A percentile compares a stretch with the other conserved stretches of the same genome.
phyloP scores from a whole-genome alignment of 768 basidiomycete species.

The Gloeopeniophorella convolvens region DNA sequence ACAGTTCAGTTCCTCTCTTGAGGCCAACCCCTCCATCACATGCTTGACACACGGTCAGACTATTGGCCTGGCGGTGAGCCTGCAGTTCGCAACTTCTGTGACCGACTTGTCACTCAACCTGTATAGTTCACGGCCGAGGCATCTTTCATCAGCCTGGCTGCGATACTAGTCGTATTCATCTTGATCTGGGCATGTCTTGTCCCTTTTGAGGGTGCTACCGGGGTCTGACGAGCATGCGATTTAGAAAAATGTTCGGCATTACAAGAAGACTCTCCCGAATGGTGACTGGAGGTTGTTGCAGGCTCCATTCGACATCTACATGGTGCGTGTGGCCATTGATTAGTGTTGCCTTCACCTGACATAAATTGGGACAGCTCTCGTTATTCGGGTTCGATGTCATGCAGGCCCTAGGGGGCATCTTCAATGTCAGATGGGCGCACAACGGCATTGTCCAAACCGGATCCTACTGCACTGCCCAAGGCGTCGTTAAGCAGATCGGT shows the following conservation, averaged over 20 bases:
- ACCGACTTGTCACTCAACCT: neutral
- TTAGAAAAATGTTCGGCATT: neutral
- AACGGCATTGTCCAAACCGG: conserved; percentile 29
- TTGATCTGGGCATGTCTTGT: conserved; percentile 1
- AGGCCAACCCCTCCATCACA: neutral
- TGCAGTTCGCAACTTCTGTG: neutral
- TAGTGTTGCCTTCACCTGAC: neutral
- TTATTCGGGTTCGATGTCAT: conserved; percentile 29
- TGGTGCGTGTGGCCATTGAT: conserved; percentile 25
- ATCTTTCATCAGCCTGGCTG: conserved; percentile 13
- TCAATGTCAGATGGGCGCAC: conserved; percentile 33
- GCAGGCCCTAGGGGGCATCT: conserved; percentile 33
- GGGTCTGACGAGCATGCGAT: no score
- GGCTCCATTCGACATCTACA: conserved; percentile 36
- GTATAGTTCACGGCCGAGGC: conserved; percentile 30
- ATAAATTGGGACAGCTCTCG: conserved; percentile 19
- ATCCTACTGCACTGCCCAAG: conserved; percentile 33
- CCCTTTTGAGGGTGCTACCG: no score
- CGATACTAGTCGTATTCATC: neutral
- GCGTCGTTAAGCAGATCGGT: conserved; percentile 35
- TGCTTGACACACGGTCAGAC: conserved; percentile 31
- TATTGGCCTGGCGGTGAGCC: conserved; percentile 31
- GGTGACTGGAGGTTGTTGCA: conserved; percentile 25
- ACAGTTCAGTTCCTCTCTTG: neutral
- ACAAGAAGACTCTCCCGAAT: neutral